A percentile compares a stretch with the other conserved stretches of the same genome.
Conservation (phyloP, 208 protist species). For the Leishmania martiniquensis region DNA sequence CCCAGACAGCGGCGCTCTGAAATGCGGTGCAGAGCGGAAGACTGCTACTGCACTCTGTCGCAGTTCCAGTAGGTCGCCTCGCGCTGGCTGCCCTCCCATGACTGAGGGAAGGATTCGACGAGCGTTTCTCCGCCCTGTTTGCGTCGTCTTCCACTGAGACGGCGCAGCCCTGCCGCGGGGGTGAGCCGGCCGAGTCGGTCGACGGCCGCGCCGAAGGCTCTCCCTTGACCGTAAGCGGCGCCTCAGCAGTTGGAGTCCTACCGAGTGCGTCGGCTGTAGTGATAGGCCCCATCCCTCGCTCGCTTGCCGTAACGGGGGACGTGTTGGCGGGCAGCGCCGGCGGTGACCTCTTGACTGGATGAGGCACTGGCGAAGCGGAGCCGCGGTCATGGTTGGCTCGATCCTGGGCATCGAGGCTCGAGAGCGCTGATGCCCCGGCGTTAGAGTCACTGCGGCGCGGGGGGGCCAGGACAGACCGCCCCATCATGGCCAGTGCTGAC, state of each 20-base stretch:
- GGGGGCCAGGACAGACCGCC: not conserved
- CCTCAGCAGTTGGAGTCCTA: not conserved
- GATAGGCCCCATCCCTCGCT: not conserved
- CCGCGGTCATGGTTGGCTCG: no score
- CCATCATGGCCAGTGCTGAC: slow-evolving; percentile 15
- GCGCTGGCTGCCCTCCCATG: not conserved
- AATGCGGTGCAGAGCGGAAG: slow-evolving; percentile 8
- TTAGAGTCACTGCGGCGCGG: slow-evolving; percentile 1
- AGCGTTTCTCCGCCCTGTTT: not conserved
- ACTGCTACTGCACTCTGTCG: not conserved
- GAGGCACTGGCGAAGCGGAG: not conserved
- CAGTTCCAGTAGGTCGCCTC: not conserved
- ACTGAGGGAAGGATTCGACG: slow-evolving; percentile 10
- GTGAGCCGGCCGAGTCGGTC: not conserved
- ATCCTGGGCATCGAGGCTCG: not conserved
- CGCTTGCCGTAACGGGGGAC: not conserved
- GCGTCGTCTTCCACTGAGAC: slow-evolving; percentile 1
- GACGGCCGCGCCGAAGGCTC: not conserved
- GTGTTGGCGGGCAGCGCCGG: not conserved
- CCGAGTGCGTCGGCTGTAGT: not conserved
- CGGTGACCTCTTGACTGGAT: not conserved
- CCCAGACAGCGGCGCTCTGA: slow-evolving; percentile 32
- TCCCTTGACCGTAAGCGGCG: slow-evolving; percentile 3
- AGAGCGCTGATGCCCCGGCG: not conserved
- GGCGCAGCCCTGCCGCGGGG: not conserved